These are phyloP conservation scores for Cudoniella acicularis DNA, from an alignment of 495 filamentous ascomycete species.

Conservation along the genomic window DNA sequence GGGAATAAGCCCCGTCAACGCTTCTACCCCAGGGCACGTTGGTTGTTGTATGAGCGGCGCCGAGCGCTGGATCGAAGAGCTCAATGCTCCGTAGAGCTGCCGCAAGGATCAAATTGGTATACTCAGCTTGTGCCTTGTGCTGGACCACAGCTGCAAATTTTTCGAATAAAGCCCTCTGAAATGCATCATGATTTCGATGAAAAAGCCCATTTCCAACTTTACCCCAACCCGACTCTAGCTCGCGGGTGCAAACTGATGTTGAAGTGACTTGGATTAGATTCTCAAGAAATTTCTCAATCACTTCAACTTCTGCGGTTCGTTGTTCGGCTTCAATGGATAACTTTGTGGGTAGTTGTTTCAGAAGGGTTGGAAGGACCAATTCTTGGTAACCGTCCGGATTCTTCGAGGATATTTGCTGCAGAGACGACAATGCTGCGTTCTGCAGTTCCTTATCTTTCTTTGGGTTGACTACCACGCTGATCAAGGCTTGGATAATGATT, in stretches of 20 bases:
- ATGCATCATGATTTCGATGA: conserved; percentile 13
- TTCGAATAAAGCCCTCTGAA: conserved; percentile 1
- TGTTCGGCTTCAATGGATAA: background rate
- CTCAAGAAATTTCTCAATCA: conserved; percentile 1
- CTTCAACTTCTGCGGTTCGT: background rate
- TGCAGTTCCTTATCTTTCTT: background rate
- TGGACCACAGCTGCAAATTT: conserved; percentile 5
- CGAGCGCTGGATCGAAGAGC: conserved; percentile 7
- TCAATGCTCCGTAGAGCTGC: conserved; percentile 7
- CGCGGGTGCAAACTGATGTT: background rate
- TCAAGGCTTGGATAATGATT: conserved; percentile 13
- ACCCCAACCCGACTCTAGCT: background rate
- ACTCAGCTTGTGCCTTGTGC: conserved; percentile 4
- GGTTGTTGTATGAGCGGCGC: too few relatives aligned
- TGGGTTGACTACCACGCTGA: background rate
- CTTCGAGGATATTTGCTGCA: conserved; percentile 8
- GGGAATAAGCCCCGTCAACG: background rate
- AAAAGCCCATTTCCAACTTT: background rate
- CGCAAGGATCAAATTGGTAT: conserved; percentile 10
- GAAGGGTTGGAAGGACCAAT: conserved; percentile 10
- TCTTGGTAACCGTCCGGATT: conserved; percentile 10
- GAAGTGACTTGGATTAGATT: conserved; percentile 16
- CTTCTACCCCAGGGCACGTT: too few relatives aligned
- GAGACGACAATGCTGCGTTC: background rate
- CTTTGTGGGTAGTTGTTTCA: conserved; percentile 9